Evolutionary conservation across 306 rosid genomes (phyloP), one percentile per base, ranked within the genome.

Genomic region (Astragalus membranaceus): DNA sequence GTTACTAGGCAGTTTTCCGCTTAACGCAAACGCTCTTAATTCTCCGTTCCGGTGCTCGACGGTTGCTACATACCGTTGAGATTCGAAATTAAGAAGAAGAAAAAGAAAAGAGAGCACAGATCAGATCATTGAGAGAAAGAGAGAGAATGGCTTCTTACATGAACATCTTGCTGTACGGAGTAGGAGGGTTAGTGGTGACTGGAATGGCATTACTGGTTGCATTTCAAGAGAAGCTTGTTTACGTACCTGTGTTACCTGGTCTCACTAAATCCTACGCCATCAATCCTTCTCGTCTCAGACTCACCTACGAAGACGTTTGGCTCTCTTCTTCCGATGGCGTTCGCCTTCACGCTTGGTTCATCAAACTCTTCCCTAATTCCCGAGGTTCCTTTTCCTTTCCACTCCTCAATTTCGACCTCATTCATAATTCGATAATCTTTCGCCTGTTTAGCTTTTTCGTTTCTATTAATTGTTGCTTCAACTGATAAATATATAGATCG

Each of bases 271-370:
- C 99, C 52, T 95, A 95, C 80, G 61, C 91, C 33, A 74, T 89
- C 50, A 91, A 78, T 3, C 99, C 99, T 1, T 81, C 95, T 35
- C 92, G 99, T 7, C 90, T 95, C 77, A 78, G 96, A 0, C 96
- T 95, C 78, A 0, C 76, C 56, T 91, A 89, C 77, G 97, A 95
- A 67, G 97, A 95, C 48, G 60, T 95, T 50, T 91, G 97, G 97
- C 93, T 95, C 74, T 80, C 77, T 39, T 89, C 99, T 66, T 79
- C 92, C 41, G 99, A 95, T 53, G 99, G 99, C 42, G 88, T 95
- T 50, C 89, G 90, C 14, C 99, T 95, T 39, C 99, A 95, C 61
- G 85, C 97, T 37, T 95, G 99, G 99, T 95, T 95, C 85, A 89
- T 95, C 88, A 95, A 88, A 71, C 96, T 95, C 87, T 76, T 91